Percentiles rank a stretch among this genome's conserved stretches.
Conservation (phyloP, 2,329 filamentous ascomycete genomes). For the Aspergillus fructus region DNA sequence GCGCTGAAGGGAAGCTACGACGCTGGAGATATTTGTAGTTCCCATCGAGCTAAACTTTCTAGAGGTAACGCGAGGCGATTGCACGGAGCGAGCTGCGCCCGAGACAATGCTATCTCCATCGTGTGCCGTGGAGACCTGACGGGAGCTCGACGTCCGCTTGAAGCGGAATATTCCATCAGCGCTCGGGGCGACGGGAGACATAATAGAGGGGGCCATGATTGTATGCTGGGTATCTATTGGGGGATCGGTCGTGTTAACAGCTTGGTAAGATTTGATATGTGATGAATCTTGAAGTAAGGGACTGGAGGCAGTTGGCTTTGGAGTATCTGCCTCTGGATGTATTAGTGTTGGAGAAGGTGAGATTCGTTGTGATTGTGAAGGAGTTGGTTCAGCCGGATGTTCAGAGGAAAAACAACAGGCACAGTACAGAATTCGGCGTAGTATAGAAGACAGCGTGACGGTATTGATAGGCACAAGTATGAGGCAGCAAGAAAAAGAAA, state of each 20-base stretch:
- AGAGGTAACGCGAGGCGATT: slow-evolving; percentile 3
- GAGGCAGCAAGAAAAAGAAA: too few species aligned
- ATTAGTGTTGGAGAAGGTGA: too few species aligned
- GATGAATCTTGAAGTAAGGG: too few species aligned
- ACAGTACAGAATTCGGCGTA: not conserved
- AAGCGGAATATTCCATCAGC: not conserved
- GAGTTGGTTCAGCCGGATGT: not conserved
- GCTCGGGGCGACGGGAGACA: not conserved
- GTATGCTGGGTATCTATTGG: too few species aligned
- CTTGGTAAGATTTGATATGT: too few species aligned
- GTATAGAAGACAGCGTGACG: too few species aligned
- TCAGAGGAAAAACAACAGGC: not conserved
- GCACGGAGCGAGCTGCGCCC: slow-evolving; percentile 1
- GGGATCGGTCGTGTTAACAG: too few species aligned
- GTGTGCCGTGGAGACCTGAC: slow-evolving; percentile 7
- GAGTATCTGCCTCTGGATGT: too few species aligned
- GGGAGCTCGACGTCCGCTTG: slow-evolving; percentile 5
- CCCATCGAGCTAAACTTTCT: slow-evolving; percentile 11
- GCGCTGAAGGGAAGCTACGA: slow-evolving; percentile 16
- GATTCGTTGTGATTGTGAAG: not conserved
- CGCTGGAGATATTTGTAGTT: slow-evolving; percentile 13
- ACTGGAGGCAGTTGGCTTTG: too few species aligned
- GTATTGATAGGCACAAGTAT: too few species aligned
- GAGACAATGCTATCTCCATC: slow-evolving; percentile 11
- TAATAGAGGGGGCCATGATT: not conserved